These are phyloP conservation scores for Pseudocercospora macadamiae DNA, from an alignment of 2,329 filamentous ascomycete genomes.

Conservation along the genomic window DNA sequence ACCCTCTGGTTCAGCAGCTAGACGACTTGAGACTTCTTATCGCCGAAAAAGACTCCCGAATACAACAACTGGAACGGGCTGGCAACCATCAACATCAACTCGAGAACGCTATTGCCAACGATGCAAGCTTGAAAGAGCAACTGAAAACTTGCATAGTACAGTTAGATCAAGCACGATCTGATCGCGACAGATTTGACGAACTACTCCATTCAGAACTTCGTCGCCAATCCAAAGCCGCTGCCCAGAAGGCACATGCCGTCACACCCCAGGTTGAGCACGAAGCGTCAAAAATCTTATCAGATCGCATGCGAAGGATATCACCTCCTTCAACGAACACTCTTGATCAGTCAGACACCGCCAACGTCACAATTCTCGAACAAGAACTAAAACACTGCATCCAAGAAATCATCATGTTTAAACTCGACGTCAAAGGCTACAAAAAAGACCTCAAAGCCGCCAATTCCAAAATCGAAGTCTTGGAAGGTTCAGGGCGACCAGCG, in stretches of 20 bases:
- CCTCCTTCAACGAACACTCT: neutral
- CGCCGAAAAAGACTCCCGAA: conserved; percentile 14
- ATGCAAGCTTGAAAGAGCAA: no score
- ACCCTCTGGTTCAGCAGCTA: conserved; percentile 12
- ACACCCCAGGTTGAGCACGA: conserved; percentile 25
- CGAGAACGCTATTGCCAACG: no score
- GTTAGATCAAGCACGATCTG: conserved; percentile 18
- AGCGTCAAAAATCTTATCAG: conserved; percentile 9
- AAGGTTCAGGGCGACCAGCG: conserved; percentile 17
- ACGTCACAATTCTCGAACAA: conserved; percentile 37
- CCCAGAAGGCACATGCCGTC: conserved; percentile 12
- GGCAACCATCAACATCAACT: no score
- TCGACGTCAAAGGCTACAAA: conserved; percentile 53
- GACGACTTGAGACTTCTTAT: conserved; percentile 12
- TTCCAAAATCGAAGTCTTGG: conserved; percentile 35
- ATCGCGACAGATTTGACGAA: conserved; percentile 45
- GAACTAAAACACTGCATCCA: conserved; percentile 38
- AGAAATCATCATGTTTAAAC: conserved; percentile 55
- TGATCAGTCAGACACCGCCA: neutral
- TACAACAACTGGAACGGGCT: conserved; percentile 8
- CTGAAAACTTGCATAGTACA: conserved; percentile 24
- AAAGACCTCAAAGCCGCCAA: conserved; percentile 39
- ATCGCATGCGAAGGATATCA: conserved; percentile 3
- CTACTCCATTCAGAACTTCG: conserved; percentile 47
- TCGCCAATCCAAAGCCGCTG: conserved; percentile 36